Evolutionary conservation across 2,329 filamentous ascomycete species (phyloP).

Genomic region (Xylariaceae sp.): DNA sequence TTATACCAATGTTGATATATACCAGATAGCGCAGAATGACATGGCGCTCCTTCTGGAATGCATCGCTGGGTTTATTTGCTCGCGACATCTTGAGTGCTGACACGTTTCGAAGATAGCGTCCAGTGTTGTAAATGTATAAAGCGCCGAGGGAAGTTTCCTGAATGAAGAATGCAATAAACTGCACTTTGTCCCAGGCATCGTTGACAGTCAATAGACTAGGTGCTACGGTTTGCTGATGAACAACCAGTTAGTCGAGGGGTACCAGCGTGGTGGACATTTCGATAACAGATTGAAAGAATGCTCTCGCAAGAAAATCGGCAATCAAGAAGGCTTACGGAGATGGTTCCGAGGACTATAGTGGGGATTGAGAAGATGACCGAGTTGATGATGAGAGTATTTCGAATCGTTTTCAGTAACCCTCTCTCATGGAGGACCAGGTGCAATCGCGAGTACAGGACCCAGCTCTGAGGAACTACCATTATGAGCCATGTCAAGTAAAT

Average conservation of each 20-base stretch:
- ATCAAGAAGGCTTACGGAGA: constrained; percentile 21
- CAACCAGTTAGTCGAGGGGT: constrained; percentile 6
- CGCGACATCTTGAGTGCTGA: constrained; percentile 9
- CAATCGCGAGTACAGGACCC: constrained; percentile 31
- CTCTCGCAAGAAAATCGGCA: background rate
- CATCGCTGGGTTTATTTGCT: constrained; percentile 8
- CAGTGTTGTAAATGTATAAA: constrained; percentile 31
- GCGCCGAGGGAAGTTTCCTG: constrained; percentile 29
- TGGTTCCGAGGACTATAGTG: constrained; percentile 27
- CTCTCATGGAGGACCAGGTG: constrained; percentile 27
- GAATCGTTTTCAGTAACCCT: constrained; percentile 21
- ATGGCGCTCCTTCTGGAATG: constrained; percentile 7
- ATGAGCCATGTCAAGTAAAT: constrained; percentile 31
- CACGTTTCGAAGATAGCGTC: constrained; percentile 18
- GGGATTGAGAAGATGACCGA: constrained; percentile 28
- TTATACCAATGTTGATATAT: constrained; percentile 36
- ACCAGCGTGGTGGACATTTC: no score
- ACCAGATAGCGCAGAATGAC: constrained; percentile 33
- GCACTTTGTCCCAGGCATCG: constrained; percentile 29
- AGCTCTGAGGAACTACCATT: constrained; percentile 32
- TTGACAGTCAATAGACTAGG: constrained; percentile 22
- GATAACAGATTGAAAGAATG: background rate
- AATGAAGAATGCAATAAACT: constrained; percentile 31
- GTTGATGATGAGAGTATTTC: constrained; percentile 23
- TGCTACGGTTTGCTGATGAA: constrained; percentile 24